These are phyloP conservation scores for Calocybe cyanea DNA, from an alignment of 768 basidiomycete species.

Conservation along the genomic window DNA sequence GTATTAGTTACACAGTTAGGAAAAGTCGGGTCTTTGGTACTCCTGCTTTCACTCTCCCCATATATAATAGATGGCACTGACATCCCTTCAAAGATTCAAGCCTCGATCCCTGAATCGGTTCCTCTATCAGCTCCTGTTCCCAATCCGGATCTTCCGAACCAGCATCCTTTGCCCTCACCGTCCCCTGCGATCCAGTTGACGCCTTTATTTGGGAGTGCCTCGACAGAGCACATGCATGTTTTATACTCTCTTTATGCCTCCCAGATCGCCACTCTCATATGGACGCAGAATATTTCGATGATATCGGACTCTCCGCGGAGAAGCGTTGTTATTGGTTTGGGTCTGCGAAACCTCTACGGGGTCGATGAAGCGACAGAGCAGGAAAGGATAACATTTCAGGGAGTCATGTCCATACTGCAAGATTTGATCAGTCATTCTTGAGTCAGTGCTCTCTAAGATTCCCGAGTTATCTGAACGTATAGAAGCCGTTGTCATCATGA, in stretches of 20 bases:
- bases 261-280: constrained; percentile 86
- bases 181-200: constrained; percentile 72
- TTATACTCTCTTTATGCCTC: constrained; percentile 77
- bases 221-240: constrained; percentile 63
- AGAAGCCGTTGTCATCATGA: too few species aligned
- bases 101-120: constrained; percentile 61
- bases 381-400: constrained; percentile 44
- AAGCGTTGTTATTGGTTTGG: constrained; percentile 73
- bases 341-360: constrained; percentile 42
- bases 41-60: constrained; percentile 11
- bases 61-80: constrained; percentile 4
- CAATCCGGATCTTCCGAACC: constrained; percentile 31
- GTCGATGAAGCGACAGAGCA: constrained; percentile 25
- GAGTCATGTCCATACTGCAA: constrained; percentile 46
- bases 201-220: constrained; percentile 71
- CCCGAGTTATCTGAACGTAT: too few species aligned
- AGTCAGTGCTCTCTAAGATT: not conserved
- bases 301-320: constrained; percentile 41
- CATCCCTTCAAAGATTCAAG: constrained; percentile 63
- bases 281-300: constrained; percentile 48
- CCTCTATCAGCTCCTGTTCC: constrained; percentile 40
- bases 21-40: constrained; percentile 85
- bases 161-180: constrained; percentile 47
- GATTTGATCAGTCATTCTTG: constrained; percentile 25
- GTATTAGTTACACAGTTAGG: constrained; percentile 89